Evolutionary conservation across 176 grass and related monocot genomes (phyloP), one percentile per base, ranked within the genome.

Genomic region (Musa itinerans): DNA sequence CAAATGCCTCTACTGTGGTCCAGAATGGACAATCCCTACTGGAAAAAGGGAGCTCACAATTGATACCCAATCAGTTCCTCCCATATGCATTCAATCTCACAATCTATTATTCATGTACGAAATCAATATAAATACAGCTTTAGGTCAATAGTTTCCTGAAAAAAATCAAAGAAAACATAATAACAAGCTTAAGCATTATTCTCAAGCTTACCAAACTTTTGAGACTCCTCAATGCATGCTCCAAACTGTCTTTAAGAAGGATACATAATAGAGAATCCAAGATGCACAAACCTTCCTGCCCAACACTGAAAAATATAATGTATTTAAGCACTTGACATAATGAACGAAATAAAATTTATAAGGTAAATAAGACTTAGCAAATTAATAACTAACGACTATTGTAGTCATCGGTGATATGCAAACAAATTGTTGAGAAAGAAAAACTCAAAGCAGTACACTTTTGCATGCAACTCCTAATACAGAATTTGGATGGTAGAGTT

Each of bases 271-370:
- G 68, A 24, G 83, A 89, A 85, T 89, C 87, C 79, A 89, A 83
- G 73, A 78, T 87, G 79, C 82, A 83, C 68, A 93, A 79, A 43
- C 91, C 91, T 83, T 84, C 74, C 83, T 87, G 87, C 72, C 91
- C 91, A 68, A 93, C 59, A 81, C 91, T 90, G 78, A 82, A 76
- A 70, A 83, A 83, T n/a, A 73, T 20, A 55, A 55, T 15, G 57
- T 20, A 61, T 61, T 7, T 61, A n/a, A 21, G 57, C 8, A 61
- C 16, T 61, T 9, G n/a, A 17, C n/a, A 21, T 19, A n/a, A 7
- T 15, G 6, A n/a, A 61, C 20, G 6, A 21, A 19, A 61, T 61
- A 61, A 58, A 14, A 58, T 9, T 61, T 61, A 8, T 19, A 61
- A 61, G 57, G 57, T 61, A 61, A 19, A 61, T n/a, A 61, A 0